Percentiles rank a stretch among this genome's conserved stretches.
These are phyloP conservation scores for Botrytis deweyae DNA, from an alignment of 2,329 filamentous ascomycete genomes.

Conservation along the genomic window DNA sequence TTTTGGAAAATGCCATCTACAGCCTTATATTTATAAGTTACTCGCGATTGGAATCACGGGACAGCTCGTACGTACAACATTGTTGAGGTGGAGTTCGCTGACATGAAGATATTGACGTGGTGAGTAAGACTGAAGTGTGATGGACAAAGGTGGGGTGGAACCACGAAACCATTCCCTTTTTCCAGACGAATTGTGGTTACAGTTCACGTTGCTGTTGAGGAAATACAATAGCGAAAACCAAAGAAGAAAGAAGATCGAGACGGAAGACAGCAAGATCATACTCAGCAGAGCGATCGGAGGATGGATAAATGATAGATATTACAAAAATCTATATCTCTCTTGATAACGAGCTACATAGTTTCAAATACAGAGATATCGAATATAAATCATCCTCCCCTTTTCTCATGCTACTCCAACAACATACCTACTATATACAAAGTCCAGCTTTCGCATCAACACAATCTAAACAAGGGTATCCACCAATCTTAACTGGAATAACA, in stretches of 20 bases:
- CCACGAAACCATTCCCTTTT: not conserved
- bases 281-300: not conserved
- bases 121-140: not conserved
- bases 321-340: too few species aligned
- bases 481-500: conserved; percentile 35
- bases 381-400: too few species aligned
- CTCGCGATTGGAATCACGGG: not conserved
- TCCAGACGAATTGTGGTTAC: not conserved
- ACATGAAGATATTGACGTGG: not conserved
- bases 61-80: too few species aligned
- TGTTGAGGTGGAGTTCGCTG: too few species aligned
- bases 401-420: not conserved
- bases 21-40: not conserved
- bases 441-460: not conserved
- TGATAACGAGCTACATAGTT: not conserved
- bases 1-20: not conserved
- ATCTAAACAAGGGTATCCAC: not conserved
- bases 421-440: not conserved
- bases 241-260: not conserved
- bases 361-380: not conserved
- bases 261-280: not conserved
- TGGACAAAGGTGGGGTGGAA: not conserved
- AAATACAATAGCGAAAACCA: not conserved
- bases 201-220: not conserved
- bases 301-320: not conserved